phyloP scores from a whole-genome alignment of 306 rosid species.

The Glycine latifolia region DNA sequence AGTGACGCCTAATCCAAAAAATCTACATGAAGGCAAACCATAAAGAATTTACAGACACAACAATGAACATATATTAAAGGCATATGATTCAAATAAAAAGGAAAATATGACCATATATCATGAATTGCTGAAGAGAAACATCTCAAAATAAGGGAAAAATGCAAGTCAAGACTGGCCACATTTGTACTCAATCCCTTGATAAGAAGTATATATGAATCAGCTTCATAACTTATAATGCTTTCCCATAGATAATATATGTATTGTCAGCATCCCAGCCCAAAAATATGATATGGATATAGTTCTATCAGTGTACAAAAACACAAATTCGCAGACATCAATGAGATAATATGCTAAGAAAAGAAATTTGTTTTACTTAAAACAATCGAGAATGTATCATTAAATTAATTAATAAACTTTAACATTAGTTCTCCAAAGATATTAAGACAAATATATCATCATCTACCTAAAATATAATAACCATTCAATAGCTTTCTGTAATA shows the following conservation, averaged over 20 bases:
- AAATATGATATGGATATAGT: background rate
- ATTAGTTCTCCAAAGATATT: background rate
- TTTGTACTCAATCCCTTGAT: background rate
- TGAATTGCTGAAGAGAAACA: background rate
- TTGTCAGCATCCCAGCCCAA: background rate
- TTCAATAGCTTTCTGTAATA: background rate
- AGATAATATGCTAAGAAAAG: background rate
- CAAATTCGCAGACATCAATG: background rate
- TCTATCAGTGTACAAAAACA: background rate
- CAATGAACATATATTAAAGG: background rate
- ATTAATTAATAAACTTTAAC: background rate
- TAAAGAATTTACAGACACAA: background rate
- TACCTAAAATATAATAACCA: background rate
- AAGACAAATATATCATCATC: constrained; percentile 2
- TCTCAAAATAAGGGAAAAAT: constrained; percentile 5
- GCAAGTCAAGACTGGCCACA: background rate
- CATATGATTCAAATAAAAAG: background rate
- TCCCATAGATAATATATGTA: background rate
- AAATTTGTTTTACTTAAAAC: background rate
- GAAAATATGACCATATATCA: background rate
- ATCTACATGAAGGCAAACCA: background rate
- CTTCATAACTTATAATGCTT: background rate
- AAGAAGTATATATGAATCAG: background rate
- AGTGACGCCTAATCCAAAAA: background rate
- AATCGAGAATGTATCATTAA: background rate